These are phyloP conservation scores for Xanthoceras sorbifolium DNA, from an alignment of 345 rosid genomes.

Conservation along the genomic window DNA sequence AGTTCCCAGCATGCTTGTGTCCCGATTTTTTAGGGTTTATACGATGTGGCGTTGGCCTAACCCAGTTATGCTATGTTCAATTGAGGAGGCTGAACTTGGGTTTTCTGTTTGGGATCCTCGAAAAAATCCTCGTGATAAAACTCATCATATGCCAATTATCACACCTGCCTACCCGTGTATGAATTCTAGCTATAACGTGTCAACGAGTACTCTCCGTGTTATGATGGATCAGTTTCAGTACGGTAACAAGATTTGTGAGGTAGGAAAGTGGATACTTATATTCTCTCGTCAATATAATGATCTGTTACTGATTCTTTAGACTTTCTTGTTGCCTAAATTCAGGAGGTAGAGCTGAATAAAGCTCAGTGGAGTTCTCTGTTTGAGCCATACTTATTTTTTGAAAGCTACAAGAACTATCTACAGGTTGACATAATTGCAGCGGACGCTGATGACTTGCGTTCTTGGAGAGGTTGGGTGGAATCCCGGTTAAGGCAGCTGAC, in stretches of 20 bases:
- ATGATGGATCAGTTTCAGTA: constrained; percentile 71
- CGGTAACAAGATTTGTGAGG: constrained; percentile 69
- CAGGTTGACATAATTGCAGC: constrained; percentile 65
- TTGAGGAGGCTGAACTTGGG: constrained; percentile 65
- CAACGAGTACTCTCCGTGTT: constrained; percentile 64
- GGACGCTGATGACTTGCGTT: constrained; percentile 58
- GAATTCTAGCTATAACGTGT: constrained; percentile 82
- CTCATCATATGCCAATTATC: constrained; percentile 74
- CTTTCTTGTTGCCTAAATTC: constrained; percentile 21
- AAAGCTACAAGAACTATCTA: constrained; percentile 67
- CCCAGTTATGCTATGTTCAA: constrained; percentile 74
- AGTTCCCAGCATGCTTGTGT: constrained; percentile 66
- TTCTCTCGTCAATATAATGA: neutral
- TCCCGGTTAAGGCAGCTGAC: constrained; percentile 70
- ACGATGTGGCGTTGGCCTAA: constrained; percentile 81
- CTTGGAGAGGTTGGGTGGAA: constrained; percentile 86
- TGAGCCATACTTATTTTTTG: constrained; percentile 68
- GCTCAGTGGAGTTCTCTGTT: constrained; percentile 60
- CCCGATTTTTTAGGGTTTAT: constrained; percentile 70
- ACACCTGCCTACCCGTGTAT: constrained; percentile 78
- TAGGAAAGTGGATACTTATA: constrained; percentile 21
- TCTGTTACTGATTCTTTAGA: constrained; percentile 15
- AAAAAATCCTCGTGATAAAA: constrained; percentile 60
- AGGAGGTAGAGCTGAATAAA: constrained; percentile 64
- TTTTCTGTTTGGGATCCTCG: constrained; percentile 81